Base-by-base conservation (phyloP, 2,329 filamentous ascomycete genomes). In the Aureobasidium namibiae region DNA sequence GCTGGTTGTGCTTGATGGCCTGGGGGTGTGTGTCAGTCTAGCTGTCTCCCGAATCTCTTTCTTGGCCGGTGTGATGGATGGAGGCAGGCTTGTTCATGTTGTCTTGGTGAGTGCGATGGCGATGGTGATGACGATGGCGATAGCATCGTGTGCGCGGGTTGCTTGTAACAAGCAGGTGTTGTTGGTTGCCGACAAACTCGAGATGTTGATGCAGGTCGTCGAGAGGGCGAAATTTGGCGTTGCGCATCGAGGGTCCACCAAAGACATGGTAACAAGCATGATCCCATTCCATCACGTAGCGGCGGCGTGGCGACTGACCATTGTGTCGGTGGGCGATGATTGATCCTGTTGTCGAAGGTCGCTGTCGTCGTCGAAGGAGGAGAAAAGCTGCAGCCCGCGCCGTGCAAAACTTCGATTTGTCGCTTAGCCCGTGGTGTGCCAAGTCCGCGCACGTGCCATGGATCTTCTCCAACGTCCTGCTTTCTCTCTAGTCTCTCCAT, bases 1-100 rank as follows among this genome's bases (percentile, higher is more conserved):
- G 89, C 84, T 96, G 91, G 84, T 97, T 97, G 89, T 96, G 91
- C 87, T 95, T 95, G 90, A 97, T 96, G 85, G 92, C 89, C 92
- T 59, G 46, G 10, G n/a, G n/a, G n/a, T 18, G 26, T 21, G 39
- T 59, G 46, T 59, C 39, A 59, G 57, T 44, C 9, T 38, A 23
- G 38, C 3, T 53, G 21, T 56, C 11, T 11, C 33, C 21, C 33
- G 24, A 5, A 23, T 39, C 33, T 38, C 18, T 41, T 36, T 44
- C 38, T 42, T 33, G 26, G 41, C 29, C 9, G 42, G 6, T 4
- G 21, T 9, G 33, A 48, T 57, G 54, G 42, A 39, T 11, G 42
- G 29, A 29, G n/a, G n/a, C 31, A 46, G 33, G 41, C 52, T 45
- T 36, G 39, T 56, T 18, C 29, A 29, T 56, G 10, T 24, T 38